Evolutionary conservation across 495 filamentous ascomycete species (phyloP).

Genomic region (Tricharina praecox): DNA sequence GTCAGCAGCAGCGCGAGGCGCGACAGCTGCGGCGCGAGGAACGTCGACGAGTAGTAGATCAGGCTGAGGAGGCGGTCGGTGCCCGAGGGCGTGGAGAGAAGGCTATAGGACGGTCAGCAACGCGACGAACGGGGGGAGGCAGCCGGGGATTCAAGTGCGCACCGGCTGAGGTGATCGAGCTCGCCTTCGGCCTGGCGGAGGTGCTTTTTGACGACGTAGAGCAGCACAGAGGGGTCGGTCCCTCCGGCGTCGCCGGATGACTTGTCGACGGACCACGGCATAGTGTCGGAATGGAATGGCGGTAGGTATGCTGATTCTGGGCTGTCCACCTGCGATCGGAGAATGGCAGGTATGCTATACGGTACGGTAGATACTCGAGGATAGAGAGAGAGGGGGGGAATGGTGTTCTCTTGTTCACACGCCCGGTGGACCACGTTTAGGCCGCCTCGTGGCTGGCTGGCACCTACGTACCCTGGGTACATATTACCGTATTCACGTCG

Average conservation of each 20-base stretch:
- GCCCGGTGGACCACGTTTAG: too few species aligned
- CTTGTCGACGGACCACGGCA: not conserved
- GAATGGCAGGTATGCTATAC: too few species aligned
- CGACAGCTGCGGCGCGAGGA: constrained; percentile 32
- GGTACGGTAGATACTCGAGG: too few species aligned
- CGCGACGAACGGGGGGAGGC: not conserved
- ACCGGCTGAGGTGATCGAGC: not conserved
- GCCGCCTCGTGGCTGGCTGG: too few species aligned
- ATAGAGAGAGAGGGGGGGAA: too few species aligned
- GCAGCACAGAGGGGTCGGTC: not conserved
- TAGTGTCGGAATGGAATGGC: too few species aligned
- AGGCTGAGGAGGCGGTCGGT: constrained; percentile 46
- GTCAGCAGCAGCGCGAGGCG: constrained; percentile 26
- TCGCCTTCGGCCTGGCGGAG: not conserved
- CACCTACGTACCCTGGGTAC: too few species aligned
- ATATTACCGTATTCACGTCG: too few species aligned
- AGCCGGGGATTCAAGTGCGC: too few species aligned
- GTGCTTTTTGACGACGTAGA: not conserved
- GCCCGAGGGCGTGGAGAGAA: constrained; percentile 41
- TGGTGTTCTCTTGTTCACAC: too few species aligned
- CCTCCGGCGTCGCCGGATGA: not conserved
- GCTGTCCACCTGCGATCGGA: too few species aligned
- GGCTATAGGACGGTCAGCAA: constrained; percentile 5
- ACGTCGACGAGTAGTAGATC: constrained; percentile 45
- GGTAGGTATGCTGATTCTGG: too few species aligned